A percentile compares a stretch with the other conserved stretches of the same genome.
phyloP scores from a whole-genome alignment of 345 rosid species.

The Boechera divaricarpa region DNA sequence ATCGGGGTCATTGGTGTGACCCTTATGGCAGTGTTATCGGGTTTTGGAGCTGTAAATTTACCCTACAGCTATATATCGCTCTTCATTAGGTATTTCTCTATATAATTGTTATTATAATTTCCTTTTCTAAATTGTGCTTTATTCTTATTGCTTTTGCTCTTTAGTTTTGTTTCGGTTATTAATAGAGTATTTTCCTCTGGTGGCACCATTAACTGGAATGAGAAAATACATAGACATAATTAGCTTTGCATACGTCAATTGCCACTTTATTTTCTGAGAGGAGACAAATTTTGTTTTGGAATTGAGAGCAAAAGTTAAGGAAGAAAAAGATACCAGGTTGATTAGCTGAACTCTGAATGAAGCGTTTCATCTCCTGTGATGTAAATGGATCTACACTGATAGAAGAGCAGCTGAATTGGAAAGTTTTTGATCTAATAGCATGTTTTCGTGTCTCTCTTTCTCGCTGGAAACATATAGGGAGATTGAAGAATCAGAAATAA shows the following conservation, averaged over 20 bases:
- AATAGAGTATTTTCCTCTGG: not conserved
- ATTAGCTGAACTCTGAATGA: constrained; percentile 12
- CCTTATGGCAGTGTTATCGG: constrained; percentile 95
- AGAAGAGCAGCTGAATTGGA: constrained; percentile 24
- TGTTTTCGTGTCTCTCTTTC: constrained; percentile 21
- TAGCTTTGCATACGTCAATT: constrained; percentile 12
- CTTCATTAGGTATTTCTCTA: constrained; percentile 72
- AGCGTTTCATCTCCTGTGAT: constrained; percentile 23
- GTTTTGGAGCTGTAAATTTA: constrained; percentile 97
- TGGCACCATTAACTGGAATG: constrained; percentile 1
- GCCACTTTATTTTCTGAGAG: not conserved
- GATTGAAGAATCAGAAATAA: constrained; percentile 90
- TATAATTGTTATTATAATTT: not conserved
- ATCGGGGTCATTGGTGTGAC: constrained; percentile 98
- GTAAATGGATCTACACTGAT: constrained; percentile 23
- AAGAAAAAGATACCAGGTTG: not conserved
- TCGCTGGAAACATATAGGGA: constrained; percentile 58
- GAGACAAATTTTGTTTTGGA: not conserved
- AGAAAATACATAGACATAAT: constrained; percentile 1
- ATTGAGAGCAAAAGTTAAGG: not conserved
- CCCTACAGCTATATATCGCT: constrained; percentile 98
- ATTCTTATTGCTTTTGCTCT: constrained; percentile 15
- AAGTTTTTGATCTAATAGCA: not conserved
- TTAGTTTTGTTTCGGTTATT: constrained; percentile 14
- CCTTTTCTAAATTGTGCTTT: constrained; percentile 13